Conservation (phyloP, 1,284 basidiomycete genomes). For the Psilocybe mexicana region DNA sequence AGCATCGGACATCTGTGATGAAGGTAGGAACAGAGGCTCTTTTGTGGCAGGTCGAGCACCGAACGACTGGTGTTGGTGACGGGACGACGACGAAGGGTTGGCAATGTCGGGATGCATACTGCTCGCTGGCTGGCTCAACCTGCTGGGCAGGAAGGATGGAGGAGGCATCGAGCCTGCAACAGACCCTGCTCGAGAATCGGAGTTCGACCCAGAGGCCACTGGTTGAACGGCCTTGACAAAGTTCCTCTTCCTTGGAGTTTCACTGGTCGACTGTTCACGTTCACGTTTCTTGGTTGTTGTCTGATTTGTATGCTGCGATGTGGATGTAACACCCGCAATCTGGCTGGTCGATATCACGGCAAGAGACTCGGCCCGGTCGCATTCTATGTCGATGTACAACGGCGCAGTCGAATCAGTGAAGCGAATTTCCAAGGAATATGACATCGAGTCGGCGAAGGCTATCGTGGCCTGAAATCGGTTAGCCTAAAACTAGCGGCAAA, state of each 20-base stretch:
- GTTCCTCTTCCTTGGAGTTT: constrained; percentile 43
- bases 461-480: constrained; percentile 61
- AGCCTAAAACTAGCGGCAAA: constrained; percentile 8
- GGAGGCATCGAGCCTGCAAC: constrained; percentile 28
- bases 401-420: constrained; percentile 74
- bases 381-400: constrained; percentile 71
- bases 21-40: constrained; percentile 68
- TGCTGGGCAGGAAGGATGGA: constrained; percentile 22
- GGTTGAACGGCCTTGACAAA: constrained; percentile 62
- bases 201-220: constrained; percentile 33
- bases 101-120: background rate
- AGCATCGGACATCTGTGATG: constrained; percentile 61
- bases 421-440: constrained; percentile 61
- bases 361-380: constrained; percentile 59
- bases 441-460: constrained; percentile 70
- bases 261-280: constrained; percentile 39
- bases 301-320: constrained; percentile 26
- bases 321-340: constrained; percentile 40
- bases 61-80: background rate
- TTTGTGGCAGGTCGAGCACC: constrained; percentile 16
- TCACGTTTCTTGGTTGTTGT: constrained; percentile 42
- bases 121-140: constrained; percentile 5
- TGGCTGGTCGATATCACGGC: constrained; percentile 78
- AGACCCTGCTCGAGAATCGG: constrained; percentile 27
- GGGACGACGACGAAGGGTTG: background rate